Evolutionary conservation across 176 grass and related monocot species (phyloP).

Genomic region (Miscanthus lutarioriparius): DNA sequence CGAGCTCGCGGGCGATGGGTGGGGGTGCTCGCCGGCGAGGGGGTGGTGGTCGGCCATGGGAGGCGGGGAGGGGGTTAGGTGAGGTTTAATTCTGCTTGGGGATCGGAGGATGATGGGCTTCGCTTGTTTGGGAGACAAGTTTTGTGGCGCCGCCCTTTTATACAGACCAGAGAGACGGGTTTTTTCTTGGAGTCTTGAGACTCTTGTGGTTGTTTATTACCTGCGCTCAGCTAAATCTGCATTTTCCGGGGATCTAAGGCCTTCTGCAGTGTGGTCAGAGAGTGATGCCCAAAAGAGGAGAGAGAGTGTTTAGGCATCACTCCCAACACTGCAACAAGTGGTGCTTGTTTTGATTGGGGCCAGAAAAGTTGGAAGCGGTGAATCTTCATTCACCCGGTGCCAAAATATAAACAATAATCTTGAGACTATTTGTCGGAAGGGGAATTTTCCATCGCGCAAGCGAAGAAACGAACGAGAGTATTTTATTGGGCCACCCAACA

Average conservation of each 20-base stretch:
- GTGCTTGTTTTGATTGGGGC: too few relatives aligned
- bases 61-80: constrained; percentile 32
- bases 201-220: constrained; percentile 14
- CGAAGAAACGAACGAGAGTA: too few relatives aligned
- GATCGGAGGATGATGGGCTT: background rate
- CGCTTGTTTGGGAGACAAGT: constrained; percentile 40
- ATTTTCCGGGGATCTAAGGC: background rate
- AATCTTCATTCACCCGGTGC: too few relatives aligned
- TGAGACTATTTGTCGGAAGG: too few relatives aligned
- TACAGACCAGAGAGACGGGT: background rate
- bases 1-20: constrained; percentile 31
- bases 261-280: too few relatives aligned
- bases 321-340: too few relatives aligned
- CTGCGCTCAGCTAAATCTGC: background rate
- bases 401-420: too few relatives aligned
- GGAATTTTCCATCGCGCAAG: too few relatives aligned
- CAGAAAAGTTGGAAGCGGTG: too few relatives aligned
- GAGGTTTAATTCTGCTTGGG: constrained; percentile 56
- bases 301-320: too few relatives aligned
- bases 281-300: too few relatives aligned
- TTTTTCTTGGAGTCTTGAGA: background rate
- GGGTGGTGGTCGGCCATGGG: constrained; percentile 46
- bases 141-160: constrained; percentile 21
- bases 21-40: constrained; percentile 36
- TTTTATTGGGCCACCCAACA: too few relatives aligned